phyloP scores from a whole-genome alignment of 305 asterid genomes.

The Nicotiana rustica region DNA sequence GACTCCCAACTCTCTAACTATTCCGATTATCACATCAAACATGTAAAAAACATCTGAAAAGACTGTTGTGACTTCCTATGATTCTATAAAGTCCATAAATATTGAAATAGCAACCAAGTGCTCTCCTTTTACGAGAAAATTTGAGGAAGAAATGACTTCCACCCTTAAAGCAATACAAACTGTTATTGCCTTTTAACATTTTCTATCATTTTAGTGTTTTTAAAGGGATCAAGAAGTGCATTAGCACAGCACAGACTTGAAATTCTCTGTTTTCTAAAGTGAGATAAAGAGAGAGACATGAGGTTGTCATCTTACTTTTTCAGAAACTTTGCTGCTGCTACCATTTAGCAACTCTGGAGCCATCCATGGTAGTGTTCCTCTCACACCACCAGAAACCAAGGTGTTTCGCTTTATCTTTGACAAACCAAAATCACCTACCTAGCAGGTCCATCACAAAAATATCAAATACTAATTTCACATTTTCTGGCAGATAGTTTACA shows the following conservation, averaged over 20 bases:
- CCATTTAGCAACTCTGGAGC: constrained; percentile 91
- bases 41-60: not conserved
- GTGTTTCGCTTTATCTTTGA: constrained; percentile 83
- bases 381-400: constrained; percentile 87
- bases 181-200: constrained; percentile 2
- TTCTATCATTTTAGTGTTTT: not conserved
- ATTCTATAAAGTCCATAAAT: not conserved
- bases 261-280: constrained; percentile 29
- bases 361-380: constrained; percentile 96
- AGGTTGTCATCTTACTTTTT: constrained; percentile 59
- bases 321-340: constrained; percentile 83
- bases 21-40: constrained; percentile 15
- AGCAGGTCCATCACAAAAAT: constrained; percentile 37
- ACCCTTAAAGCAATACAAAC: not conserved
- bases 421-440: constrained; percentile 91
- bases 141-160: constrained; percentile 22
- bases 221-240: constrained; percentile 3
- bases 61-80: constrained; percentile 17
- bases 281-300: constrained; percentile 18
- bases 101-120: not conserved
- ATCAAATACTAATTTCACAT: constrained; percentile 1
- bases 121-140: not conserved
- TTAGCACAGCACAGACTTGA: constrained; percentile 2
- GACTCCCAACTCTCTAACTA: constrained; percentile 15
- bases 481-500: not conserved